Base-by-base conservation (phyloP, 768 basidiomycete species). In the Phlebiopsis flavidoalba region DNA sequence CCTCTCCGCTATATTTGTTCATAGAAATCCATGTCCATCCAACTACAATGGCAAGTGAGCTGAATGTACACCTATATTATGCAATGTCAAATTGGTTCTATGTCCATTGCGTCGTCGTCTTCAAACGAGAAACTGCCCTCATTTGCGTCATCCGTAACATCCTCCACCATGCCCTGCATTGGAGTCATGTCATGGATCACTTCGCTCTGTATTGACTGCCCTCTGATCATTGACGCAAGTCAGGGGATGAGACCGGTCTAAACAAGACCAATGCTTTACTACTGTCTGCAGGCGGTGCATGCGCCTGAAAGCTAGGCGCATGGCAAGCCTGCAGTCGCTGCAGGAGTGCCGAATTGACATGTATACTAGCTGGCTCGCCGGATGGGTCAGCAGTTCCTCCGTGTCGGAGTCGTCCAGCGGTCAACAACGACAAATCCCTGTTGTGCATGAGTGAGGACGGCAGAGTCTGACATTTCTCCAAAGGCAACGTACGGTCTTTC, bases 341-440 rank as follows among this genome's bases (percentile, higher is more conserved):
- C 58, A 71, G 63, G 19, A 71, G 60, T 35, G 65, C 67, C 22
- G 63, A 50, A 35, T 69, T 67, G 14, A 71, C 66, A 33, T 52
- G 48, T 53, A 66, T 57, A 3, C 33, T 19, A 7, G 53, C 35
- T 15, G 45, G 31, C 3, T 37, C 51, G 33, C 53, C 60, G 15
- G 46, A 43, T 21, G 64, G 53, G 8, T 73, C n/a, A n/a, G n/a
- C n/a, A n/a, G n/a, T n/a, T n/a, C 70, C 19, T 63, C 72, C 21
- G 73, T 69, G 33, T 79, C 75, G 1, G 75, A 61, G 57, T 78
- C 75, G 43, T 79, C 77, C 43, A 83, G 79, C n/a, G n/a, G 46
- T 77, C 70, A 14, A 85, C 86, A 36, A 89, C 77, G 31, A 89
- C 77, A 63, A n/a, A 89, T 86, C 45, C 86, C 87, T 87, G 68